Conservation (phyloP, 2,329 filamentous ascomycete genomes). For the Cladobotryum mycophilum region DNA sequence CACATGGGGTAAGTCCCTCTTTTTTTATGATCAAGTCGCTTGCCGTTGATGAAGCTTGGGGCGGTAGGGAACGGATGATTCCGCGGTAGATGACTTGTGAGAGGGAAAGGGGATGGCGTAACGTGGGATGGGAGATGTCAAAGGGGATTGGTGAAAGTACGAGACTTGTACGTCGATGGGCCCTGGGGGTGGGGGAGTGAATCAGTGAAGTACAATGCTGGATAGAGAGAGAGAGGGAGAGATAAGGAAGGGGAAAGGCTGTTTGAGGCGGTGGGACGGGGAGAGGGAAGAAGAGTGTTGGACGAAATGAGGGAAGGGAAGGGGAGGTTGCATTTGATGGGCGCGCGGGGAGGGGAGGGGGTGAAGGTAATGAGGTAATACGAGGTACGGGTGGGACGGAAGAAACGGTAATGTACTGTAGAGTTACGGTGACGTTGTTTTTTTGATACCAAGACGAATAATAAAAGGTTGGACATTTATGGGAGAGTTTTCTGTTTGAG, state of each 20-base stretch:
- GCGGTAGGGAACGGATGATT: neutral
- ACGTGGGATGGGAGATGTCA: slow-evolving; percentile 1
- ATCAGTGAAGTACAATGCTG: too few relatives aligned
- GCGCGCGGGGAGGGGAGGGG: neutral
- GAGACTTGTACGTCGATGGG: slow-evolving; percentile 4
- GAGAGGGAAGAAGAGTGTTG: neutral
- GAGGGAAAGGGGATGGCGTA: neutral
- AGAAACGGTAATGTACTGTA: neutral
- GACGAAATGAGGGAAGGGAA: too few relatives aligned
- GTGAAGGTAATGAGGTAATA: slow-evolving; percentile 3
- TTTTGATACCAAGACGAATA: too few relatives aligned
- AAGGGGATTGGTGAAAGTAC: slow-evolving; percentile 1
- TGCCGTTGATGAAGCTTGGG: slow-evolving; percentile 2
- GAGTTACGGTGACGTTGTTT: neutral
- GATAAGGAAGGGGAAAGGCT: neutral
- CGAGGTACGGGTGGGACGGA: neutral
- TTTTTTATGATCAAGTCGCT: slow-evolving; percentile 11
- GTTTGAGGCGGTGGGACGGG: neutral
- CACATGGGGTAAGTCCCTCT: slow-evolving; percentile 7
- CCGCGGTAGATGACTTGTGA: neutral
- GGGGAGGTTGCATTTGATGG: slow-evolving; percentile 8
- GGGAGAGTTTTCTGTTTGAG: neutral
- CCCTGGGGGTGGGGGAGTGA: neutral
- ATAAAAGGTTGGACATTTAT: too few relatives aligned
- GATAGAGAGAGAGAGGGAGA: neutral